Base-by-base conservation (phyloP, 2,329 filamentous ascomycete species). In the Penicillium sp. region DNA sequence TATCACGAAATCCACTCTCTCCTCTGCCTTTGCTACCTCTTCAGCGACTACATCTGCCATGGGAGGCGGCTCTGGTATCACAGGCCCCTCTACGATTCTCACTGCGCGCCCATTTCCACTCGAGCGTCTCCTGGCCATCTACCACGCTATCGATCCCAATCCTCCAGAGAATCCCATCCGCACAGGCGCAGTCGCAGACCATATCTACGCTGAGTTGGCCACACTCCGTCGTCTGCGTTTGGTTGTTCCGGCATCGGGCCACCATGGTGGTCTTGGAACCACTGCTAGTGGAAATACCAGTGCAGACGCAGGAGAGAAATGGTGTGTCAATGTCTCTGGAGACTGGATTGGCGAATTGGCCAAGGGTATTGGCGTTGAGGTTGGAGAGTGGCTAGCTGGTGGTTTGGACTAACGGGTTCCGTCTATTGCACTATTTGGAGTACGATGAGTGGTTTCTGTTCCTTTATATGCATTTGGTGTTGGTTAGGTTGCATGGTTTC, bases 71-170 rank as follows among this genome's bases (percentile, higher is more conserved):
- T 63, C 64, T 14, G 72, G 69, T 35, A 73, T 71, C 44, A 73
- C 68, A 6, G 74, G 73, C 1, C 71, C 73, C 14, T 74, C 74
- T 3, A 75, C 73, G 0, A 74, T 77, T 44, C 66, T 77, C 21
- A 75, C 73, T 6, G 74, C 73, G 3, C 74, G 72, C 3, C 70
- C 78, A 0, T 81, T 81, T 57, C 71, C 75, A 0, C 62, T 81
- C 4, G 79, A 81, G 61, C 72, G 79, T 1, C 63, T 80, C 3
- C 63, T 80, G 9, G 79, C 79, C 1, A 79, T 81, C 26, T 78
- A 78, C 53, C 77, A 79, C 45, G 77, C 77, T 13, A 76, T 81
- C 21, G 75, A 80, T 47, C 75, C 75, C 1, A 77, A 77, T 41
- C 78, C 78, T 7, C 72, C 75, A 1, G 71, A 73, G 16, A 75